Conservation (phyloP, 495 filamentous ascomycete genomes). For the Penicillium canescens region DNA sequence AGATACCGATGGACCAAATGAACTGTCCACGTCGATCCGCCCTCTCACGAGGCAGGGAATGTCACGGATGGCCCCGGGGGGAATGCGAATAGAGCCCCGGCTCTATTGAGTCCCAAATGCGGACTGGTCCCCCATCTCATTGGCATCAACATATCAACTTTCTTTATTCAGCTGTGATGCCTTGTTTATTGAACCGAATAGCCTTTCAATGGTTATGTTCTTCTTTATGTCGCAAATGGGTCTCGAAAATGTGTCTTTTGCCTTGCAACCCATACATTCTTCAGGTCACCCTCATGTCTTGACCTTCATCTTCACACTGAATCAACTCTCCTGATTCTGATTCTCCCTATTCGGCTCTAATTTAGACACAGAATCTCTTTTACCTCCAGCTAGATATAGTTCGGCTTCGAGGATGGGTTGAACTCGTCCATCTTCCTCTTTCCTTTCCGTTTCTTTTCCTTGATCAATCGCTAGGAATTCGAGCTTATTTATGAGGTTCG, state of each 20-base stretch:
- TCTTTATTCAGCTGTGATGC: neutral
- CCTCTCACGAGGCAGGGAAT: neutral
- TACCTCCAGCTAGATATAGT: neutral
- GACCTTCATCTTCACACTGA: neutral
- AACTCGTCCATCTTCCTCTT: neutral
- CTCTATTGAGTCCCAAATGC: constrained; percentile 7
- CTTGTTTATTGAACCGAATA: neutral
- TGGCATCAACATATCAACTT: neutral
- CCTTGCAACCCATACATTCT: constrained; percentile 10
- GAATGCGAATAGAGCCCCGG: neutral
- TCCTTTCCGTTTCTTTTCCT: neutral
- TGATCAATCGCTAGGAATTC: neutral
- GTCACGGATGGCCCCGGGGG: neutral
- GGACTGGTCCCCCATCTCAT: neutral
- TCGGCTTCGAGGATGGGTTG: neutral
- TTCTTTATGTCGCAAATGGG: neutral
- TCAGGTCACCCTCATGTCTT: constrained; percentile 2
- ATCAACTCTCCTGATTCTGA: constrained; percentile 4
- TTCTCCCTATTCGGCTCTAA: neutral
- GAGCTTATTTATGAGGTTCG: too few relatives aligned
- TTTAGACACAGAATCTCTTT: constrained; percentile 1
- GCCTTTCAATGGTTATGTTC: constrained; percentile 6
- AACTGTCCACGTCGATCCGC: too few relatives aligned
- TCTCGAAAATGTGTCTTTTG: constrained; percentile 2
- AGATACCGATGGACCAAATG: too few relatives aligned